Evolutionary conservation across 1,284 basidiomycete species (phyloP).

Genomic region (Tylopilus sp.): DNA sequence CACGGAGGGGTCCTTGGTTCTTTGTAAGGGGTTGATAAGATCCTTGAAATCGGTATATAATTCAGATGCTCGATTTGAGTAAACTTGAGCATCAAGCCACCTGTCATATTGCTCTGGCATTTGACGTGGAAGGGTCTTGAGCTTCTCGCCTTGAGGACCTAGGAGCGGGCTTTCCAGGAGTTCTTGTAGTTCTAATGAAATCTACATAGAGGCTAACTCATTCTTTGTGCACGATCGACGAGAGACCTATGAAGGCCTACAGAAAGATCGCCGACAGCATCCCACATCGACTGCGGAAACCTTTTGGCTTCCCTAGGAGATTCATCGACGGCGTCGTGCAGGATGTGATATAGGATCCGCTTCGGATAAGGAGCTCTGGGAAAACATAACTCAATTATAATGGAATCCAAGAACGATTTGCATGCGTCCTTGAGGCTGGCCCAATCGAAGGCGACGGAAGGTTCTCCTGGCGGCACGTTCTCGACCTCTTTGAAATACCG

Average conservation of each 20-base stretch:
- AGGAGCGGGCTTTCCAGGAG: slow-evolving; percentile 57
- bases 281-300: slow-evolving; percentile 73
- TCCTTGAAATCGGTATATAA: slow-evolving; percentile 50
- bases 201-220: slow-evolving; percentile 36
- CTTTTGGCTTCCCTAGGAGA: slow-evolving; percentile 64
- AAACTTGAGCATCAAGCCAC: slow-evolving; percentile 64
- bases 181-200: slow-evolving; percentile 58
- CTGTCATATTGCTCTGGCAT: slow-evolving; percentile 56
- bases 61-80: slow-evolving; percentile 54
- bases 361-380: slow-evolving; percentile 62
- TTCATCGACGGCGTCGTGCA: slow-evolving; percentile 67
- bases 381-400: slow-evolving; percentile 73
- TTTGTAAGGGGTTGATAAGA: slow-evolving; percentile 55
- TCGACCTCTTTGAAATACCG: slow-evolving; percentile 57
- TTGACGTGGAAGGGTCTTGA: slow-evolving; percentile 44
- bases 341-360: slow-evolving; percentile 56
- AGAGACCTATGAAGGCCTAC: slow-evolving; percentile 52
- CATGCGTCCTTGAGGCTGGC: slow-evolving; percentile 54
- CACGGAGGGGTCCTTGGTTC: slow-evolving; percentile 44
- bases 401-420: slow-evolving; percentile 73
- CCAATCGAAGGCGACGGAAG: slow-evolving; percentile 59
- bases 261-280: slow-evolving; percentile 72
- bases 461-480: slow-evolving; percentile 40
- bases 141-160: slow-evolving; percentile 46
- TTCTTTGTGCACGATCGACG: not conserved